Percentiles rank a stretch among this genome's conserved stretches.
phyloP scores from a whole-genome alignment of 371 early-diverging fungal genomes.

The Mucor sp. region DNA sequence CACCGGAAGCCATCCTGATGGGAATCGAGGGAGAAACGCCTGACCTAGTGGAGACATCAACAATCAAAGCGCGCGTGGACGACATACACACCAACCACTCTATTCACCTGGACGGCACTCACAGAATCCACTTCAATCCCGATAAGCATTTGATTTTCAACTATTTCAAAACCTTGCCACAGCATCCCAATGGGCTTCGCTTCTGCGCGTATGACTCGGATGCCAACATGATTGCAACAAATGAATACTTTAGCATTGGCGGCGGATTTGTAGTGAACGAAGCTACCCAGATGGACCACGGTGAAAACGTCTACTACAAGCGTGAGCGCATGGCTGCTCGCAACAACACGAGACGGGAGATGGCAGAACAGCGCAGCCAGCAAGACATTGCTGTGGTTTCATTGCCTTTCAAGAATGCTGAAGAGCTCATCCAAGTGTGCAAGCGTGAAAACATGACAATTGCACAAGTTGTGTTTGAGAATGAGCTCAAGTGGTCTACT shows the following conservation, averaged over 20 bases:
- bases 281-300: conserved; percentile 78
- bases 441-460: conserved; percentile 83
- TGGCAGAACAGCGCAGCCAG: conserved; percentile 41
- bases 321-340: conserved; percentile 23
- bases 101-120: conserved; percentile 72
- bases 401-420: conserved; percentile 83
- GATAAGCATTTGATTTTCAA: conserved; percentile 85
- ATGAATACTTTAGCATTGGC: conserved; percentile 94
- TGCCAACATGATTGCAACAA: conserved; percentile 84
- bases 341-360: not conserved
- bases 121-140: conserved; percentile 81
- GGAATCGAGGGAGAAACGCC: conserved; percentile 92
- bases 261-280: conserved; percentile 97
- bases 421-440: conserved; percentile 79
- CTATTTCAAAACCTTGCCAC: conserved; percentile 83
- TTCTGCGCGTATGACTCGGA: conserved; percentile 83
- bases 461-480: conserved; percentile 92
- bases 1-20: conserved; percentile 89
- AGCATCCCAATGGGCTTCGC: conserved; percentile 96
- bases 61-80: conserved; percentile 73
- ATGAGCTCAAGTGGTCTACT: conserved; percentile 88
- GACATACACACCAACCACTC: conserved; percentile 71
- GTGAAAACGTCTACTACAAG: conserved; percentile 86
- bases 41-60: conserved; percentile 82
- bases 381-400: conserved; percentile 79